A percentile compares a stretch with the other conserved stretches of the same genome.
Evolutionary conservation across 169 alveolate species (phyloP).

Genomic region (Toxoplasma gondii): DNA sequence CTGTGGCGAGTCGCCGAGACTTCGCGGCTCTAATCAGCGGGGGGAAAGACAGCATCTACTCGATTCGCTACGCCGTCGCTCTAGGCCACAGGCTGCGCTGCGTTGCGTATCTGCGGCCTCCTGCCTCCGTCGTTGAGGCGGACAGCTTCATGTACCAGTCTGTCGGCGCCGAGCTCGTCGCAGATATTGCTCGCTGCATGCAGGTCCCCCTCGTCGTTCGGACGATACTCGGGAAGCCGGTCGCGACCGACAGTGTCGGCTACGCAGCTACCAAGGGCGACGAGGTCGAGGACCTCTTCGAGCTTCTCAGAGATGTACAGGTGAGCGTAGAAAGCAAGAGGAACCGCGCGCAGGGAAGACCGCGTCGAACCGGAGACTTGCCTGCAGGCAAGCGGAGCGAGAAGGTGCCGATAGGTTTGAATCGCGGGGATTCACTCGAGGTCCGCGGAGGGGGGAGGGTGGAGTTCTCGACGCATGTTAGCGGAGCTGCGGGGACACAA

Average conservation of each 20-base stretch:
- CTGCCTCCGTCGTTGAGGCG: conserved; percentile 43
- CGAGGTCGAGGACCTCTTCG: conserved; percentile 93
- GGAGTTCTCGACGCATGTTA: no score
- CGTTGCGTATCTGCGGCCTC: conserved; percentile 72
- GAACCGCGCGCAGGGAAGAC: not conserved
- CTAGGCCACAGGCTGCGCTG: conserved; percentile 71
- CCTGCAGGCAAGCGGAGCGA: no score
- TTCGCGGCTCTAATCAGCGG: conserved; percentile 88
- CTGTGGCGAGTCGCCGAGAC: conserved; percentile 51
- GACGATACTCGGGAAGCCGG: conserved; percentile 77
- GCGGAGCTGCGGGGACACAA: no score
- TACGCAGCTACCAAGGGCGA: conserved; percentile 80
- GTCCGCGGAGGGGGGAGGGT: no score
- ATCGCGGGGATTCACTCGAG: no score
- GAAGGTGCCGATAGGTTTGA: not conserved
- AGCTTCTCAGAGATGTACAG: conserved; percentile 80
- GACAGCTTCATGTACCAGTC: conserved; percentile 88
- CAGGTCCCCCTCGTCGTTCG: conserved; percentile 60
- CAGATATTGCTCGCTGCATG: conserved; percentile 89
- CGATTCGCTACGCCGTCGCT: conserved; percentile 73
- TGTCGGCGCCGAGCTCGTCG: conserved; percentile 92
- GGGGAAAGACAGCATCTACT: conserved; percentile 87
- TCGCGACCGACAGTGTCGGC: conserved; percentile 79
- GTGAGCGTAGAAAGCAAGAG: no score
- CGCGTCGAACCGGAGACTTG: not conserved